Conservation (phyloP, 2,329 filamentous ascomycete genomes). For the Periconia sp. region DNA sequence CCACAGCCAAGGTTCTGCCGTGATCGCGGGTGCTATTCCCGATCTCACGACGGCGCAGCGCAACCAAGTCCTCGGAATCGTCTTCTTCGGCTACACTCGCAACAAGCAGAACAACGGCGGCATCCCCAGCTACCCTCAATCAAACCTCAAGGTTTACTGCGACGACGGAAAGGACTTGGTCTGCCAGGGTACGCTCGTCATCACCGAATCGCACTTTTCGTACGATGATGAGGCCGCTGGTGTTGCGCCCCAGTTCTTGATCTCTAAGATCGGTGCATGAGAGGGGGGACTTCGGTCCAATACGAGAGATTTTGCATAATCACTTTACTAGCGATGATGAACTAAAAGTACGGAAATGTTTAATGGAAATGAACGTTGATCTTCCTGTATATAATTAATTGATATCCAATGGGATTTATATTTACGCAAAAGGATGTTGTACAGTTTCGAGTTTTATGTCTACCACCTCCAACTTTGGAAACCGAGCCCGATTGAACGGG, state of each 20-base stretch:
- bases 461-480: too few species aligned
- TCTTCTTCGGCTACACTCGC: constrained; percentile 46
- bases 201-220: constrained; percentile 36
- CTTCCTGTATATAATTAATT: too few species aligned
- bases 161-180: constrained; percentile 34
- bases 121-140: constrained; percentile 37
- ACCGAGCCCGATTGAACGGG: too few species aligned
- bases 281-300: not conserved
- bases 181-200: constrained; percentile 36
- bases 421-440: too few species aligned
- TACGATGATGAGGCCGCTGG: constrained; percentile 30
- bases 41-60: constrained; percentile 26
- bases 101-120: constrained; percentile 41
- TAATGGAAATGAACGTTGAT: not conserved
- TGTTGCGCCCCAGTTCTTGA: constrained; percentile 30
- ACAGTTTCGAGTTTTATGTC: too few species aligned
- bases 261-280: constrained; percentile 8
- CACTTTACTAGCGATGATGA: not conserved
- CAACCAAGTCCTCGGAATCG: constrained; percentile 39
- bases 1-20: constrained; percentile 42
- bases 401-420: too few species aligned
- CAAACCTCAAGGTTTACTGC: constrained; percentile 40
- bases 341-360: not conserved
- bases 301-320: too few species aligned
- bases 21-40: constrained; percentile 40